Base-by-base conservation (phyloP, 176 grass and related monocot genomes). In the Phragmites australis region DNA sequence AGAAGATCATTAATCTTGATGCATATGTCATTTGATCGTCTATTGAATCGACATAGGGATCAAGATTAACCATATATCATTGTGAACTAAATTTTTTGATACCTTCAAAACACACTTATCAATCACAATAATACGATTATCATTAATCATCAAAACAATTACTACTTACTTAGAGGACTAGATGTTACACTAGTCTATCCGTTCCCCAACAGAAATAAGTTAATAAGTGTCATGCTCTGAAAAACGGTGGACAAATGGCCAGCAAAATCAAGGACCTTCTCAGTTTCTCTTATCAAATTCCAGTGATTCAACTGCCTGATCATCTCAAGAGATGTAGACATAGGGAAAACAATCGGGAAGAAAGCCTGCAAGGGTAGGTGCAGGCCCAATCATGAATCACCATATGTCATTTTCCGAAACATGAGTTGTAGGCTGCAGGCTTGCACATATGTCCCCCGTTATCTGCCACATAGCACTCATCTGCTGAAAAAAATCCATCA, bases 351-450 rank as follows among this genome's bases (percentile, higher is more conserved):
- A 50, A 78, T 45, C 22, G 2, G 56, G 76, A 4, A 55, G 23
- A 42, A 43, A 45, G 55, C 23, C 16, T 51, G 4, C 11, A 53
- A 31, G 3, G 22, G 51, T 26, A 68, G 72, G 40, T 47, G 77
- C 48, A 4, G 70, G 51, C 37, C n/a, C 31, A 81, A 58, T 81
- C 60, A 87, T 81, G 51, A 54, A 50, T 21, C 42, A 12, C 22
- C 60, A 1, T 46, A 29, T 19, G 66, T 86, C 50, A 27, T 81
- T 86, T 74, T 86, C 61, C 0, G 9, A 4, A 3, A 37, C 40
- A 57, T 46, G 26, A 56, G 57, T 16, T 80, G 76, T 80, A 66
- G 29, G 9, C 41, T 39, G 77, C 69, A 57, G 77, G 27, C 21
- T 6, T 74, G 53, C 26, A 22, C 70, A 75, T 40, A 29, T 74